Percentiles rank a stretch among this genome's conserved stretches.
phyloP scores from a whole-genome alignment of 352 stramenopile genomes.

The Phytophthora brassicae region DNA sequence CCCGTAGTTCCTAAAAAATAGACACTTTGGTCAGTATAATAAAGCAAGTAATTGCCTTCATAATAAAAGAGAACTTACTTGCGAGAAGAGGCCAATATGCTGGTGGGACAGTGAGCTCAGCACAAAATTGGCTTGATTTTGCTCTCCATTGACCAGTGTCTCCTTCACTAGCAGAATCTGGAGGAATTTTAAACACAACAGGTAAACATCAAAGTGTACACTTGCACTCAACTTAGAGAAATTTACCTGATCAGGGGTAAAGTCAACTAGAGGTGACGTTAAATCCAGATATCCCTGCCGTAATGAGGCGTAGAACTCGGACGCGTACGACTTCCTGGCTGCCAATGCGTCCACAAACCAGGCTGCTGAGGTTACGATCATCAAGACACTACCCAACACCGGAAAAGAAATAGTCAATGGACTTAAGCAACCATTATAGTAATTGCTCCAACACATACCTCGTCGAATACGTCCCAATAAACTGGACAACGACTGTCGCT shows the following conservation, averaged over 20 bases:
- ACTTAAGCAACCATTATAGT: background rate
- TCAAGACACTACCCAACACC: constrained; percentile 45
- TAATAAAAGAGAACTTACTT: constrained; percentile 32
- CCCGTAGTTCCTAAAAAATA: constrained; percentile 57
- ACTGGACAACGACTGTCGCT: constrained; percentile 37
- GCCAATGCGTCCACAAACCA: constrained; percentile 77
- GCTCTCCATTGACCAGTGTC: constrained; percentile 67
- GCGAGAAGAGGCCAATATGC: constrained; percentile 75
- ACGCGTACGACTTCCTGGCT: constrained; percentile 78
- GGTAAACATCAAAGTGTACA: background rate
- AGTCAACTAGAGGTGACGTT: constrained; percentile 75
- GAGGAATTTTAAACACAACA: background rate
- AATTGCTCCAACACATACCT: constrained; percentile 39
- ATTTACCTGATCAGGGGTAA: constrained; percentile 80
- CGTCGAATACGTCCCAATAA: constrained; percentile 53
- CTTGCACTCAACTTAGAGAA: background rate
- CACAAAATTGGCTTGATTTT: constrained; percentile 88
- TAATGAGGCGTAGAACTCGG: constrained; percentile 85
- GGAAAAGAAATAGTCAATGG: background rate
- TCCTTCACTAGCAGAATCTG: constrained; percentile 82
- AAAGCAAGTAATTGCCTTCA: background rate
- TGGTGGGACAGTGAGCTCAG: constrained; percentile 75
- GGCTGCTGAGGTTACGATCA: constrained; percentile 57
- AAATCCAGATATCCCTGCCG: constrained; percentile 83
- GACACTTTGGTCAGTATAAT: background rate